These are phyloP conservation scores for Pseudopithomyces chartarum DNA, from an alignment of 2,329 filamentous ascomycete genomes.

Conservation along the genomic window DNA sequence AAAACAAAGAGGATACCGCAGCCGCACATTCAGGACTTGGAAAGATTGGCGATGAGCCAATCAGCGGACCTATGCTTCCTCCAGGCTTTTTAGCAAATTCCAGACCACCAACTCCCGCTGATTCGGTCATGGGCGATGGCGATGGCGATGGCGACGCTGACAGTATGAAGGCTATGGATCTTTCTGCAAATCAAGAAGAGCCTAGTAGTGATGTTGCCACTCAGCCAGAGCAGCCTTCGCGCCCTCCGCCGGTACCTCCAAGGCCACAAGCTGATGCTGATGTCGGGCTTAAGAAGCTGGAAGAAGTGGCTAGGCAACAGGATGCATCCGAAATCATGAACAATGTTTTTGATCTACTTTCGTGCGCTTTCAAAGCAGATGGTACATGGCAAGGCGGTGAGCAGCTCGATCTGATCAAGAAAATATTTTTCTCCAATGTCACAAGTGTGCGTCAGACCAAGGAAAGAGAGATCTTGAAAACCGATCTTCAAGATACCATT, in stretches of 20 bases:
- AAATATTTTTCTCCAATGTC: slow-evolving; percentile 49
- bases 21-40: slow-evolving; percentile 45
- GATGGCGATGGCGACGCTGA: slow-evolving; percentile 23
- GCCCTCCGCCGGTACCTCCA: slow-evolving; percentile 65
- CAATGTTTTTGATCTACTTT: slow-evolving; percentile 87
- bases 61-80: slow-evolving; percentile 53
- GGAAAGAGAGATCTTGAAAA: slow-evolving; percentile 51
- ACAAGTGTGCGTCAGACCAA: slow-evolving; percentile 46
- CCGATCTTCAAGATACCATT: slow-evolving; percentile 67
- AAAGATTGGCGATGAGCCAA: slow-evolving; percentile 50
- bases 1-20: slow-evolving; percentile 53
- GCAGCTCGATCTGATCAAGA: slow-evolving; percentile 79
- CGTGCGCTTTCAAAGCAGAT: slow-evolving; percentile 80
- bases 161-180: slow-evolving; percentile 27
- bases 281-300: slow-evolving; percentile 53
- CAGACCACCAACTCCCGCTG: slow-evolving; percentile 12
- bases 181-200: slow-evolving; percentile 8
- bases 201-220: slow-evolving; percentile 19
- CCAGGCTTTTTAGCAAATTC: slow-evolving; percentile 23
- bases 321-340: slow-evolving; percentile 96
- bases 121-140: slow-evolving; percentile 31
- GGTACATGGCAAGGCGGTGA: slow-evolving; percentile 70
- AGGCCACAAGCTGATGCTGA: slow-evolving; percentile 46
- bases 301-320: slow-evolving; percentile 73
- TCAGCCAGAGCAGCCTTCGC: slow-evolving; percentile 46